Evolutionary conservation across 225 moss, liverwort and hornwort genomes (phyloP).

Genomic region (Antitrichia curtipendula): DNA sequence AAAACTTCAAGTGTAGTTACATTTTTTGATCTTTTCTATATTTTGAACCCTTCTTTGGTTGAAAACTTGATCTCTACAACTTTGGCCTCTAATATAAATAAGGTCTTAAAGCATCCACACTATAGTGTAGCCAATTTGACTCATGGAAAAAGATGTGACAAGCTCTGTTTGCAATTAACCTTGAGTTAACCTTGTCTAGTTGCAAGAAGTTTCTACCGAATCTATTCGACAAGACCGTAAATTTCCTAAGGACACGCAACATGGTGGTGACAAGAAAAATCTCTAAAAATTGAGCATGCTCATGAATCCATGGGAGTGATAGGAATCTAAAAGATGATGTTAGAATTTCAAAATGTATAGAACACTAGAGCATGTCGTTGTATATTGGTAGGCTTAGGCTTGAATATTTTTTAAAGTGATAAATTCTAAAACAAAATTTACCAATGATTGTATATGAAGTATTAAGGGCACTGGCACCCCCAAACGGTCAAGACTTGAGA

Average conservation of each 20-base stretch:
- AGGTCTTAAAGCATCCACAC: no score
- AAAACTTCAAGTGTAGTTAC: neutral
- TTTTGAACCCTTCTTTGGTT: accelerated
- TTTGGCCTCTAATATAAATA: accelerated
- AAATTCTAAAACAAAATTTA: accelerated
- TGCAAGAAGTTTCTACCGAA: accelerated
- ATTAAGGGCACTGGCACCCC: accelerated
- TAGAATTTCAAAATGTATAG: neutral
- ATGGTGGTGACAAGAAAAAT: neutral
- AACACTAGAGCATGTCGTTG: neutral
- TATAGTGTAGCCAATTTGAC: neutral
- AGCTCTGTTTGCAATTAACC: accelerated
- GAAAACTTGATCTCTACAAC: neutral
- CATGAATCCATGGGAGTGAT: neutral
- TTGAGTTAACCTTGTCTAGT: neutral
- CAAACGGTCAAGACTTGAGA: accelerated
- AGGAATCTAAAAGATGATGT: neutral
- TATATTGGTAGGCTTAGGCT: neutral
- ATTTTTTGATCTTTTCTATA: neutral
- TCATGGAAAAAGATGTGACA: accelerated
- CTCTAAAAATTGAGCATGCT: accelerated
- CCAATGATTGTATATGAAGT: no score
- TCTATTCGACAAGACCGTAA: accelerated
- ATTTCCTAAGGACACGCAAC: neutral
- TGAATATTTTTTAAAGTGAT: neutral